phyloP scores from a whole-genome alignment of 805 yeast species.

The Yarrowia phangngaensis region DNA sequence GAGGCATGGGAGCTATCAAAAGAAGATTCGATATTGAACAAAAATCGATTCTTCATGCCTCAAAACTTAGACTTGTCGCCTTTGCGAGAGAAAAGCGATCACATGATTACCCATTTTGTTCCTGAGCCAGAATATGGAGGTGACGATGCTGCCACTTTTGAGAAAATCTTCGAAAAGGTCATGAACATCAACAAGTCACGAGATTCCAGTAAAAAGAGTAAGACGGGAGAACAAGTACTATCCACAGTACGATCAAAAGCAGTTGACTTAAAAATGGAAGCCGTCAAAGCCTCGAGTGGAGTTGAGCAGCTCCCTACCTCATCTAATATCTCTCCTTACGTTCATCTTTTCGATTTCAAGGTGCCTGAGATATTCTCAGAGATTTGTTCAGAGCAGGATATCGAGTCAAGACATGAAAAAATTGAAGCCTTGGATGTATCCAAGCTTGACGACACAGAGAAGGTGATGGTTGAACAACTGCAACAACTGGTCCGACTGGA shows the following conservation, averaged over 20 bases:
- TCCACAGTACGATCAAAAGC: neutral
- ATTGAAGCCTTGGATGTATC: neutral
- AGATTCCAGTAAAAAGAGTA: neutral
- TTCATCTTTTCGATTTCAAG: neutral
- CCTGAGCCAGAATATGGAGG: neutral
- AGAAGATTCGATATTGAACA: neutral
- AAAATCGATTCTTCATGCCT: neutral
- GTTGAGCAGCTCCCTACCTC: neutral
- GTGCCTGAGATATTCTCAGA: constrained; percentile 1
- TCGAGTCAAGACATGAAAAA: neutral
- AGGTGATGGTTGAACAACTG: neutral
- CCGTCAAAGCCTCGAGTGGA: too few species aligned
- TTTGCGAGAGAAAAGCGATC: neutral
- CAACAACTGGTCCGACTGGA: constrained; percentile 1
- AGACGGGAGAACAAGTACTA: neutral
- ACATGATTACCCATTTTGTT: neutral
- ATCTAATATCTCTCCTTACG: neutral
- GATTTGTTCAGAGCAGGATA: constrained; percentile 12
- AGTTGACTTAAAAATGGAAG: too few species aligned
- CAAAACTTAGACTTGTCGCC: constrained; percentile 7
- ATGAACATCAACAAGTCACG: neutral
- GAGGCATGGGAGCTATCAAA: too few species aligned
- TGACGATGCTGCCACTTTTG: neutral
- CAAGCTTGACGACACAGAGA: neutral
- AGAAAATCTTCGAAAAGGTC: neutral